Base-by-base conservation (phyloP, 345 rosid species). In the Camelina sativa region DNA sequence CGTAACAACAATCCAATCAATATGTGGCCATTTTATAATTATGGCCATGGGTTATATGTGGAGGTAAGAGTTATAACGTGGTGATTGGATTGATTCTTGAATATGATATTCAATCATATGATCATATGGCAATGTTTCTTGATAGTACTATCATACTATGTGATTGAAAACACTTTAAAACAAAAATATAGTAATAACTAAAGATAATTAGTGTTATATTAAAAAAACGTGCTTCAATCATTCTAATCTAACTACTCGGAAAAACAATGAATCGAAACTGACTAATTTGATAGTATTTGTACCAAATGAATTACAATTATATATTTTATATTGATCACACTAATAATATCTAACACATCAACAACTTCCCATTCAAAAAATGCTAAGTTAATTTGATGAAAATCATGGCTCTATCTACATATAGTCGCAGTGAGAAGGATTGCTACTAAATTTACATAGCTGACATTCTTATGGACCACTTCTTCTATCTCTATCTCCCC, bases 391-490 rank as follows among this genome's bases (percentile, higher is more conserved):
- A 11, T 17, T 50, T 2, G 23, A 50, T 34, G 25, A 19, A 50
- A 19, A 8, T 19, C 25, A 50, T 19, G 35, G 70, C 4, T 43
- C 47, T 41, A 37, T 41, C 46, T 46, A 46, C 11, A 46, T n/a
- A 16, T 47, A 47, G 52, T 47, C 9, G 52, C 52, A 47, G 7
- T 7, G 52, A 16, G 22, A 47, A 16, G 52, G 52, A 63, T 30
- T 64, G 19, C 7, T 55, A 73, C 58, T 32, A 17, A 56, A 47
- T 38, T 1, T 7, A 38, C n/a, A 23, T 62, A 35, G 8, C 50
- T 69, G 41, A 64, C 71, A 77, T 77, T 71, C 80, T 71, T 71
- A 50, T 57, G 80, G 80, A 77, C 80, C 80, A 77, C 52, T 48
- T 8, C 19, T 13, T 76, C 51, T 46, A 25, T 67, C 55, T 48